Conservation (phyloP, 768 basidiomycete genomes). For the Leccinellum rugosiceps region DNA sequence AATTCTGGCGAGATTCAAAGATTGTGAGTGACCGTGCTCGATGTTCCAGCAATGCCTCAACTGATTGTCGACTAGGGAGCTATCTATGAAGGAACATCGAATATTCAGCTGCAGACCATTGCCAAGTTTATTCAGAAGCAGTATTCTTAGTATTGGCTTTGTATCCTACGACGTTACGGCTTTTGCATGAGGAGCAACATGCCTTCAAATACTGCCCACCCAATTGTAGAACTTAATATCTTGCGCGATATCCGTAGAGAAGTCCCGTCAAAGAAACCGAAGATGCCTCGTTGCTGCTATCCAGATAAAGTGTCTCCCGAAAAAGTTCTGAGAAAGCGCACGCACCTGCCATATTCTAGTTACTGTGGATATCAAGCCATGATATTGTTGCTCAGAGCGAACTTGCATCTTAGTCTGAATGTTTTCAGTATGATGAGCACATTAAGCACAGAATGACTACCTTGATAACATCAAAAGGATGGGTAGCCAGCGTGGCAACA, state of each 20-base stretch:
- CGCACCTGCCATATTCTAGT: constrained; percentile 66
- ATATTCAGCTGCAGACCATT: constrained; percentile 96
- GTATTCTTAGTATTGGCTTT: constrained; percentile 49
- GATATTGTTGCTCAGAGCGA: constrained; percentile 71
- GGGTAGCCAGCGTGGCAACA: constrained; percentile 80
- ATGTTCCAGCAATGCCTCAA: background rate
- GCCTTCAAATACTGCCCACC: constrained; percentile 90
- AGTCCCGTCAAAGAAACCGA: constrained; percentile 84
- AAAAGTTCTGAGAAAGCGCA: background rate
- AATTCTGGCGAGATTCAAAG: constrained; percentile 96
- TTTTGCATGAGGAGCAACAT: constrained; percentile 57
- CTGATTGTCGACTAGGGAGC: constrained; percentile 54
- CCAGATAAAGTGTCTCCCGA: background rate
- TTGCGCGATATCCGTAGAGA: constrained; percentile 83
- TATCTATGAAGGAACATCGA: constrained; percentile 95
- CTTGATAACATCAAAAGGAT: constrained; percentile 95
- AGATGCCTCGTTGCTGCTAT: constrained; percentile 81
- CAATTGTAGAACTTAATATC: constrained; percentile 84
- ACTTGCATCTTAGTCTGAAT: constrained; percentile 88
- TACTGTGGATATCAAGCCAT: constrained; percentile 63
- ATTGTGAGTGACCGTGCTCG: constrained; percentile 55
- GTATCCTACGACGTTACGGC: constrained; percentile 4
- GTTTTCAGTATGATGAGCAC: constrained; percentile 1
- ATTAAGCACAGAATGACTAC: constrained; percentile 35
- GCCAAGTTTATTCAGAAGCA: constrained; percentile 88